Base-by-base conservation (phyloP, 768 basidiomycete species). In the Tubosaeta sp. region DNA sequence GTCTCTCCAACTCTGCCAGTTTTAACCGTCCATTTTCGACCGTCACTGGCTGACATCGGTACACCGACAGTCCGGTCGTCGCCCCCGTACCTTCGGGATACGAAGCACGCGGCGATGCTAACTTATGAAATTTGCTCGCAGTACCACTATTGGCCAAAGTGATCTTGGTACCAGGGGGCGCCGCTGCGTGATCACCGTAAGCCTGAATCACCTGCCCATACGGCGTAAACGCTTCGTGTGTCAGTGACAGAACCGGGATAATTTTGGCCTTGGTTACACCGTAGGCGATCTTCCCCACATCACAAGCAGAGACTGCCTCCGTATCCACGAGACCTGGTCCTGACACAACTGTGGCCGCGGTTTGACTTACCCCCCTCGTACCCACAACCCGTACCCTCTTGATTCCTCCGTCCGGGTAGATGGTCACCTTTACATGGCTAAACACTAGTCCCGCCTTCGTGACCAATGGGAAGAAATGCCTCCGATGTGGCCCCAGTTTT, bases 151-250 rank as follows among this genome's bases (percentile, higher is more conserved):
- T 98, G 25, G 92, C 94, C 16, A 78, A 71, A 3, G 92, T 92
- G 47, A 91, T 78, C 59, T 80, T 83, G 34, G 81, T 79, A 9
- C 78, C 82, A 45, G 80, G 81, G 1, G 92, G 86, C 6, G 81
- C 85, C 12, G 84, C 78, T 13, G 78, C 67, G 38, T 78, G 75
- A 60, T 89, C 82, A 1, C 76, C 72, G 65, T 88, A 96, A 2
- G 87, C 93, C 71, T 98, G 92, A 44, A 97, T 78, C 48, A 98
- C 94, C 60, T 90, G 79, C 0, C 96, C 96, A 69, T 86, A 99
- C 0, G 90, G 81, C 19, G 81, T 79, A 69, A 97, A 98, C 3
- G 84, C 90, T 60, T 93, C 90, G 10, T 84, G 76, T 3, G 94
- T 93, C 51, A 99, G 71, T 12, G 90, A 79, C 21, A 85, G 66